phyloP scores from a whole-genome alignment of 2,329 filamentous ascomycete species.

The Cyphellophora attinorum region DNA sequence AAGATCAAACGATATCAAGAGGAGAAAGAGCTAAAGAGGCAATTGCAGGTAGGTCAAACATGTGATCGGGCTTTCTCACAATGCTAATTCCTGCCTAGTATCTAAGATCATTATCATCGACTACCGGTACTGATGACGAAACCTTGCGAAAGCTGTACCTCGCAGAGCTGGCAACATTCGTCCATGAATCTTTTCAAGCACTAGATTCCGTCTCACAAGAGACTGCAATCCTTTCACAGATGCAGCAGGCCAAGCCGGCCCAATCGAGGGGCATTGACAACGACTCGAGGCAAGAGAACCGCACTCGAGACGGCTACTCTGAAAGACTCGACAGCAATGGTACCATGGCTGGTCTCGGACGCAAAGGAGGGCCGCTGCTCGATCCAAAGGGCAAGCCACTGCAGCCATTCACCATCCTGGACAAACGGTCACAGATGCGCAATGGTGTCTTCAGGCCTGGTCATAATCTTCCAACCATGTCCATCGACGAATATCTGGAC shows the following conservation, averaged over 20 bases:
- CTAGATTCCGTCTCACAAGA: conserved; percentile 85
- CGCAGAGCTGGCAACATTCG: conserved; percentile 61
- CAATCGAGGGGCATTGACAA: conserved; percentile 25
- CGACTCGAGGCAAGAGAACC: conserved; percentile 21
- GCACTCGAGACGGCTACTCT: conserved; percentile 44
- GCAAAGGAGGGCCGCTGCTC: conserved; percentile 61
- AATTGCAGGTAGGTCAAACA: conserved; percentile 56
- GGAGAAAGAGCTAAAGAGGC: conserved; percentile 76
- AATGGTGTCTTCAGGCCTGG: conserved; percentile 79
- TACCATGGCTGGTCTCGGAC: conserved; percentile 38
- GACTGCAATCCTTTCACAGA: conserved; percentile 67
- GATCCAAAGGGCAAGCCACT: conserved; percentile 73
- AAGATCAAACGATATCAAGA: conserved; percentile 80
- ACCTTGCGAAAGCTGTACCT: conserved; percentile 70
- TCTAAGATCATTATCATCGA: conserved; percentile 11
- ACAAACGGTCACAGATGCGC: conserved; percentile 63
- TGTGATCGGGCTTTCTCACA: conserved; percentile 7
- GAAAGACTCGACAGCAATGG: conserved; percentile 63
- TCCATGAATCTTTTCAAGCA: conserved; percentile 73
- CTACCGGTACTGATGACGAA: conserved; percentile 57
- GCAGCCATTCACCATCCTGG: conserved; percentile 79
- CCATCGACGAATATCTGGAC: conserved; percentile 92
- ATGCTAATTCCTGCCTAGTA: conserved; percentile 10
- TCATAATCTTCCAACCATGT: conserved; percentile 94
- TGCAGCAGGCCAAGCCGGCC: conserved; percentile 46